Base-by-base conservation (phyloP, 768 basidiomycete species). In the Mycena crocata region DNA sequence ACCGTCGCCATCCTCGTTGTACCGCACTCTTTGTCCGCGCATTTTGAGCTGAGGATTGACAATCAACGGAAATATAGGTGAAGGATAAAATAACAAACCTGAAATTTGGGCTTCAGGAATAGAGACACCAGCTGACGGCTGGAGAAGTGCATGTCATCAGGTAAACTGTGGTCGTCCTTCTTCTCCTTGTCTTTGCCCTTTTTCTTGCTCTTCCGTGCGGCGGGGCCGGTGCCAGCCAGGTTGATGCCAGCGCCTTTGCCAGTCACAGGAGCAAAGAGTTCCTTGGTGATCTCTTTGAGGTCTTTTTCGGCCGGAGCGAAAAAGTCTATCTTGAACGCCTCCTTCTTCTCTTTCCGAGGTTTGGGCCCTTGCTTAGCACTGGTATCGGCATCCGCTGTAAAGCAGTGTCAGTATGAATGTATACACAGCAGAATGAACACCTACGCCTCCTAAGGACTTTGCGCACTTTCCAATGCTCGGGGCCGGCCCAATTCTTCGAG, bases 141-240 rank as follows among this genome's bases (percentile, higher is more conserved):
- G 31, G 93, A 93, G 78, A 99, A 99, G 77, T 98, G 96, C 92
- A 97, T 96, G 76, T 99, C 98, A 72, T 98, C 96, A 1, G 98
- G 98, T 46, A 99, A 82, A 10, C 89, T 86, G 70, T 94, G 91
- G 54, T 92, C 89, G 64, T 91, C 89, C 28, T 88, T 86, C 75
- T 90, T 93, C 73, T 90, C 90, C 63, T 86, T 86, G 55, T 81
- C 82, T 76, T 83, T 83, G 31, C 82, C 81, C 67, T 77, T 79
- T 44, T 81, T 77, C 57, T 71, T 77, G 71, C 79, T 75, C 73
- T 82, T 80, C 73, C 81, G 81, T 1, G 79, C 76, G 17, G 83
- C 74, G 44, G 81, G 73, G 6, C 83, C 82, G 4, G 86, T 86
- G 4, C 87, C 86, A 9, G 92, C 86, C 17, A 94, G 79, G 35